phyloP scores from a whole-genome alignment of 768 basidiomycete genomes.

The Coprinopsis sp. region DNA sequence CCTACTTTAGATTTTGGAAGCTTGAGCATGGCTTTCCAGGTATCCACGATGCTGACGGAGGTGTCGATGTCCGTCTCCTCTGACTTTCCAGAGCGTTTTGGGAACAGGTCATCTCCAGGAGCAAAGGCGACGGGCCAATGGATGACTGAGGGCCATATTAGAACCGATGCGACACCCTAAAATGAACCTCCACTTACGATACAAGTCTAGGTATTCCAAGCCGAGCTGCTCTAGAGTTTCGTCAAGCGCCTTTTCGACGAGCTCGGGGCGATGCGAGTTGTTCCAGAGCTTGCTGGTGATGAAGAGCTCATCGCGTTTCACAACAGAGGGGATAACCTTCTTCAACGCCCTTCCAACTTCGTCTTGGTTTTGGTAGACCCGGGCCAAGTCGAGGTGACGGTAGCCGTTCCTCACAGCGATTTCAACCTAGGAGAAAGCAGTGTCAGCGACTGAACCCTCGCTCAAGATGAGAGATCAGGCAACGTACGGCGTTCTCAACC shows the following conservation, averaged over 20 bases:
- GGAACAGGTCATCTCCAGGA: slow-evolving; percentile 51
- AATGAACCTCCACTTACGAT: slow-evolving; percentile 51
- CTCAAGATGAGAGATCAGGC: background rate
- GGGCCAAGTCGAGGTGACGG: slow-evolving; percentile 81
- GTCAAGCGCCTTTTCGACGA: slow-evolving; percentile 71
- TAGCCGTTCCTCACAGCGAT: slow-evolving; percentile 72
- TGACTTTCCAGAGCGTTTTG: slow-evolving; percentile 40
- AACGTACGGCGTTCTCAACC: slow-evolving; percentile 63
- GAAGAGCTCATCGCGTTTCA: slow-evolving; percentile 76
- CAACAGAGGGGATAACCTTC: slow-evolving; percentile 72
- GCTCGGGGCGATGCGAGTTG: slow-evolving; percentile 56
- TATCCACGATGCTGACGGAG: slow-evolving; percentile 60
- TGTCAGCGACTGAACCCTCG: slow-evolving; percentile 3
- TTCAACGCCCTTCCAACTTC: slow-evolving; percentile 72
- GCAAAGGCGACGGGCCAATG: slow-evolving; percentile 78
- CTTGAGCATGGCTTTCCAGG: slow-evolving; percentile 76
- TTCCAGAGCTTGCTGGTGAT: slow-evolving; percentile 87
- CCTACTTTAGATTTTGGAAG: slow-evolving; percentile 69
- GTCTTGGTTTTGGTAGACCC: slow-evolving; percentile 75
- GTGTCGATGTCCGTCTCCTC: slow-evolving; percentile 52
- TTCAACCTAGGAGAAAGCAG: slow-evolving; percentile 61
- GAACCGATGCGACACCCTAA: background rate
- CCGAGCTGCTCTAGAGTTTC: slow-evolving; percentile 71
- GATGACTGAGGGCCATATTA: slow-evolving; percentile 47
- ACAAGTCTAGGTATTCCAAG: slow-evolving; percentile 77